Evolutionary conservation across 2,329 filamentous ascomycete species (phyloP), one percentile per base, ranked within the genome.

Genomic region (Fusarium marasasianum): DNA sequence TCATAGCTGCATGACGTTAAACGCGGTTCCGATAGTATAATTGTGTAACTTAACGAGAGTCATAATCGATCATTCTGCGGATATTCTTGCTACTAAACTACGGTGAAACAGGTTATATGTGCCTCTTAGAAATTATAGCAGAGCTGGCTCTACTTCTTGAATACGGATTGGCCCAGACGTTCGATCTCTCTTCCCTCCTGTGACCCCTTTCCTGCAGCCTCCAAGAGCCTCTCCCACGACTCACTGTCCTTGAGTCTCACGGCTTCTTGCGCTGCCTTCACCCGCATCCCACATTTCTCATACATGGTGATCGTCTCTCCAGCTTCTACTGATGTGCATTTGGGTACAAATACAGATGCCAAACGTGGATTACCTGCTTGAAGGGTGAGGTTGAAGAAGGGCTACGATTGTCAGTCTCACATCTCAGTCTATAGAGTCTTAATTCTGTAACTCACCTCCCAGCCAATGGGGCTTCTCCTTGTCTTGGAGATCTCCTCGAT

Each of bases 201-300:
- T 59, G 92, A 91, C 40, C 87, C 89, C 59, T 90, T 90, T 11
- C 91, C 92, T 22, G 94, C 95, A 74, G 92, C 94, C 65, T 89
- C 89, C 74, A 94, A 87, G 73, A 98, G 84, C 58, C 91, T 87
- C 77, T 92, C 90, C 83, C 97, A 91, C n/a, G 91, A 85, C 76
- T 91, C 92, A 55, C 90, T 86, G 80, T 99, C 94, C 82, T 93
- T 97, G 68, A 89, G 87, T 84, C 91, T 94, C 68, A 95, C 88
- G 7, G 96, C 96, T 84, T 98, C 96, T 83, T 98, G 95, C 8
- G 93, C 96, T 6, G 96, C 96, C 83, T 94, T 95, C 35, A 93
- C 89, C 50, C 94, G 87, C 91, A 98, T 90, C 24, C 96, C 96
- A 82, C 96, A 98, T 84, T 98, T 98, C 78, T 97, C 91, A 89